A percentile compares a stretch with the other conserved stretches of the same genome.
Conservation (phyloP, 2,329 filamentous ascomycete genomes). For the Diaporthe sp. region DNA sequence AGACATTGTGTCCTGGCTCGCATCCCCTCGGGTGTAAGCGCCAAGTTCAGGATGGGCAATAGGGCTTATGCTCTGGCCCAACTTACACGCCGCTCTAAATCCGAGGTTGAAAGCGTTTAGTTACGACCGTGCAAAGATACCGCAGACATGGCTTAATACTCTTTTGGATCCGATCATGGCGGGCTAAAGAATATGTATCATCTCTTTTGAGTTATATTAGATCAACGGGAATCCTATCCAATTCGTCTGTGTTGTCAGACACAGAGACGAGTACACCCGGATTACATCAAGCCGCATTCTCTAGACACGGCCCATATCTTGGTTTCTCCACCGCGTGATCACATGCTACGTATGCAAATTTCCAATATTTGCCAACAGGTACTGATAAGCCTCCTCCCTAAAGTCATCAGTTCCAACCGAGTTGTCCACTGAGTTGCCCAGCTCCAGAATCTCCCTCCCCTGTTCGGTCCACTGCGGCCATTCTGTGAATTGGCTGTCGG, state of each 20-base stretch:
- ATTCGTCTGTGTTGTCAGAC: not conserved
- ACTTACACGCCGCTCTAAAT: not conserved
- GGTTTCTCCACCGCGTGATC: not conserved
- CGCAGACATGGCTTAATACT: not conserved
- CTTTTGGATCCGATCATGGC: not conserved
- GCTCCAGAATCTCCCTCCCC: slow-evolving; percentile 14
- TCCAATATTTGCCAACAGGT: slow-evolving; percentile 21
- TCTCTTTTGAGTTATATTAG: not conserved
- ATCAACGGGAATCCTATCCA: not conserved
- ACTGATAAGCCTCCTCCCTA: slow-evolving; percentile 20
- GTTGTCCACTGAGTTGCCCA: slow-evolving; percentile 13
- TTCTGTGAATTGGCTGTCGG: slow-evolving; percentile 34
- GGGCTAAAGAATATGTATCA: not conserved
- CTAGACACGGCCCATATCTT: not conserved
- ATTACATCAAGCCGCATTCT: not conserved
- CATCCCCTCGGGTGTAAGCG: not conserved
- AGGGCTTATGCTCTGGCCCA: not conserved
- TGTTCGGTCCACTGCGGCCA: slow-evolving; percentile 29
- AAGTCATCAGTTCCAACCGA: slow-evolving; percentile 18
- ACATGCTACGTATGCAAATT: not conserved
- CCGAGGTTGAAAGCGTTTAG: not conserved
- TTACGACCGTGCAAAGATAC: not conserved
- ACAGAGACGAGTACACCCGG: no score
- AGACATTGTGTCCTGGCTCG: not conserved
- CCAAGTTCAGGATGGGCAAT: not conserved